Percentiles rank a stretch among this genome's conserved stretches.
Conservation (phyloP, 306 rosid species). For the Ormosia emarginata region DNA sequence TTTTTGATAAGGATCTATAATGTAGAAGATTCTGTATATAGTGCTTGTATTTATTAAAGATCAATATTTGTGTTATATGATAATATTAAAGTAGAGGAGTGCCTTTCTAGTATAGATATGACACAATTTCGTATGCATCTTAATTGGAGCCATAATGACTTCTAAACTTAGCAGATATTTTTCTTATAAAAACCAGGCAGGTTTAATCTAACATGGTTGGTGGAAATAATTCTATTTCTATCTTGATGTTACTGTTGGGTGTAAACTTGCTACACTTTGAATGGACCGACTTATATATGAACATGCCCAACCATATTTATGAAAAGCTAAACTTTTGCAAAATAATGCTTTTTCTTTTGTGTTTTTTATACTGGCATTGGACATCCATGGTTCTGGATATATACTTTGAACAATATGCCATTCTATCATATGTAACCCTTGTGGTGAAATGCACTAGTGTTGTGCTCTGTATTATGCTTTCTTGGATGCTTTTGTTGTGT, state of each 20-base stretch:
- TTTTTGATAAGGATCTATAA: neutral
- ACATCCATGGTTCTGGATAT: neutral
- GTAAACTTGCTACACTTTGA: neutral
- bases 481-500: neutral
- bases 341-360: neutral
- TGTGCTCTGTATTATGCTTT: neutral
- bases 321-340: neutral
- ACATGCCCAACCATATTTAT: neutral
- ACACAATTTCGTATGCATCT: neutral
- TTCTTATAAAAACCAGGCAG: neutral
- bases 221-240: slow-evolving; percentile 1
- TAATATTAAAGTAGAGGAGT: neutral
- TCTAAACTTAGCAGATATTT: neutral
- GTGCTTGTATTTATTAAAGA: neutral
- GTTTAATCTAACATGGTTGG: neutral
- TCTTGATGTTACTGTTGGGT: neutral
- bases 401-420: neutral
- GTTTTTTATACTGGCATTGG: neutral
- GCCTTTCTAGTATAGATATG: neutral
- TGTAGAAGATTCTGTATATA: neutral
- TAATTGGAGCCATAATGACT: neutral
- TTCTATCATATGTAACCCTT: neutral
- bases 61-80: neutral
- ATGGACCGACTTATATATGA: neutral
- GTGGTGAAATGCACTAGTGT: neutral